Conservation (phyloP, 2,329 filamentous ascomycete species). For the Neofusicoccum sp. region DNA sequence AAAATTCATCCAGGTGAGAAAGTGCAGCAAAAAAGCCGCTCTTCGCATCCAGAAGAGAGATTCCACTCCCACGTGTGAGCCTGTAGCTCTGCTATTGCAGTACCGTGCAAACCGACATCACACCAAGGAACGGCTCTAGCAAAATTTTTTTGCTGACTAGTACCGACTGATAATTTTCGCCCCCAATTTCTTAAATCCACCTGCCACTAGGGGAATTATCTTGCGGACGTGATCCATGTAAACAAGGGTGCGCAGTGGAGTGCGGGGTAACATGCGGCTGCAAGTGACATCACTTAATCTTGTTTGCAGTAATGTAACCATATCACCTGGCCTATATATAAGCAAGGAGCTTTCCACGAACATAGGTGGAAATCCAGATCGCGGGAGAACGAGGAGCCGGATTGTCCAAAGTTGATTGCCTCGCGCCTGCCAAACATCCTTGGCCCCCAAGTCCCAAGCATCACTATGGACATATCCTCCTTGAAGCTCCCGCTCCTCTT, state of each 20-base stretch:
- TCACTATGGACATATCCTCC: background rate
- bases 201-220: background rate
- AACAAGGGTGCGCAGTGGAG: background rate
- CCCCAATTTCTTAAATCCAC: background rate
- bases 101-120: background rate
- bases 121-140: background rate
- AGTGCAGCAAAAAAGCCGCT: no score
- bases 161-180: no score
- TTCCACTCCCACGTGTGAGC: no score
- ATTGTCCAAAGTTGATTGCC: no score
- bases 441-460: background rate
- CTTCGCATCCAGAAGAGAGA: no score
- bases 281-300: background rate
- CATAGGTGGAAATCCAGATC: background rate
- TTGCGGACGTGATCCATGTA: background rate
- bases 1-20: background rate
- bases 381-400: no score
- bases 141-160: no score
- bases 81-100: no score
- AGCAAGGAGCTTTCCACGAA: background rate
- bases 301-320: background rate
- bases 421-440: no score
- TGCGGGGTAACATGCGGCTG: constrained; percentile 4
- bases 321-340: background rate
- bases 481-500: background rate